Evolutionary conservation across 176 grass and related monocot species (phyloP), one percentile per base, ranked within the genome.

Genomic region (Bromus sterilis): DNA sequence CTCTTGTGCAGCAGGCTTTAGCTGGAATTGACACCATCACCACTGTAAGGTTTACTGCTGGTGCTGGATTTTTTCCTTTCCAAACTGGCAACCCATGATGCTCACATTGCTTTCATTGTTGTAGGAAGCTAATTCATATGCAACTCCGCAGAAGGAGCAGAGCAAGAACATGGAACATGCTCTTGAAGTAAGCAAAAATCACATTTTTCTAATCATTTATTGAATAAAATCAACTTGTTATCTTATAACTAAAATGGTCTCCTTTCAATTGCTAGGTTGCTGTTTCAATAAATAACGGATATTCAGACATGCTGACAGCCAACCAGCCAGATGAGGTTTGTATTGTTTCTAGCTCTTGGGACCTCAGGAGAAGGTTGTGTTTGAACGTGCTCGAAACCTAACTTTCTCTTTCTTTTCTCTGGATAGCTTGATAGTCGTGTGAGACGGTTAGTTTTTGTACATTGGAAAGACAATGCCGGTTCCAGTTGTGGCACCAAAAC

Each of bases 211-310:
- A 78, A 74, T 82, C 40, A 82, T 29, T 63, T 78, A 31, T 18
- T 51, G 35, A 74, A 68, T 72, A 16, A 59, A 86, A 42, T 13
- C 46, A 59, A 23, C 10, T 74, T 43, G 8, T 78, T 33, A 77
- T 48, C 40, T 77, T 80, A 70, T 89, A 33, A 73, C 77, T 81
- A 53, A 87, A 86, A 48, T 9, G 1, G 18, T 84, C 56, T 78
- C 49, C 20, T 75, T 70, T 87, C 21, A 71, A 85, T 85, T 58
- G 74, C 18, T 77, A 97, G 94, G 91, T 80, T 87, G 75, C 65
- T 97, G 71, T 91, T 97, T 76, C 94, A 93, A 87, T 97, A 85
- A 93, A 97, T 62, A 97, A 97, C 81, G 83, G 87, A 79, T 97
- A 97, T 86, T 88, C 91, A 72, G 74, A 66, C 39, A 78, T 97